These are phyloP conservation scores for Fraxinus paxiana DNA, from an alignment of 305 asterid species.

Conservation along the genomic window DNA sequence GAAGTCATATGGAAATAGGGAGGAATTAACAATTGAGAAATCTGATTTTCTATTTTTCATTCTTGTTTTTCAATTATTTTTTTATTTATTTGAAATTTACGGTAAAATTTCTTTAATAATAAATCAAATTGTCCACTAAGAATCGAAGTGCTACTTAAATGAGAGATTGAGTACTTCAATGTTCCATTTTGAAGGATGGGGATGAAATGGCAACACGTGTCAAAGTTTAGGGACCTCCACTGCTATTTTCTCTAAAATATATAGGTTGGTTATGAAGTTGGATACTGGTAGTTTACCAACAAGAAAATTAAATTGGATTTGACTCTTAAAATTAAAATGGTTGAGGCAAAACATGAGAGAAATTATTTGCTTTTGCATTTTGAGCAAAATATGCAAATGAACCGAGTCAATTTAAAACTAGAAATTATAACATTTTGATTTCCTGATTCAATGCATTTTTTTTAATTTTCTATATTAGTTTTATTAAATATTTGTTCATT, in stretches of 20 bases:
- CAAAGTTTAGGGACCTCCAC: not conserved
- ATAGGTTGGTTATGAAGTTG: not conserved
- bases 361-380: not conserved
- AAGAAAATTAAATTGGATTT: not conserved
- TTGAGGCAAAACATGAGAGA: not conserved
- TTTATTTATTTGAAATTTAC: too few relatives aligned
- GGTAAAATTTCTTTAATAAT: too few relatives aligned
- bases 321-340: not conserved
- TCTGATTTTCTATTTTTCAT: not conserved
- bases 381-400: not conserved
- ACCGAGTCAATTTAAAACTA: not conserved
- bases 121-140: not conserved
- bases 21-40: not conserved
- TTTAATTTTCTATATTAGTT: too few relatives aligned
- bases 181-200: not conserved
- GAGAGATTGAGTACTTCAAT: not conserved
- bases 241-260: not conserved
- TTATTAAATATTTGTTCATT: not conserved
- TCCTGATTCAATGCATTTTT: not conserved
- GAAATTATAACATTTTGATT: not conserved
- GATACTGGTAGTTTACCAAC: not conserved
- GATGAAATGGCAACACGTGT: not conserved
- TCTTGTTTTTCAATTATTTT: not conserved
- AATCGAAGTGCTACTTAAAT: not conserved
- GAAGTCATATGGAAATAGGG: not conserved